phyloP scores from a whole-genome alignment of 129 eudicot species.

The Silybum marianum region DNA sequence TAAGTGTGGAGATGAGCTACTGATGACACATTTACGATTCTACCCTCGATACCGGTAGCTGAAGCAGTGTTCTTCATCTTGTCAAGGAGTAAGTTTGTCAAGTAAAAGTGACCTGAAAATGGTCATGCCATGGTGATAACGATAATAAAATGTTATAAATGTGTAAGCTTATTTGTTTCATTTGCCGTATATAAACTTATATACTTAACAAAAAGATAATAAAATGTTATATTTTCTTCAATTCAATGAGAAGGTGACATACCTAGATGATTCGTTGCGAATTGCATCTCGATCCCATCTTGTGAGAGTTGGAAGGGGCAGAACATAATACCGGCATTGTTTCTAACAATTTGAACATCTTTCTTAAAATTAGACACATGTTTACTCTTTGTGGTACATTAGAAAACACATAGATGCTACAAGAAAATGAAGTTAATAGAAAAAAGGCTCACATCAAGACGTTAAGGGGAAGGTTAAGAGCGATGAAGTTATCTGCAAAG shows the following conservation, averaged over 20 bases:
- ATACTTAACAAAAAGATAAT: background rate
- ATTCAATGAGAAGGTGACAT: background rate
- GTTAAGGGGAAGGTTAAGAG: constrained; percentile 84
- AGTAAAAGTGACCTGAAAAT: constrained; percentile 69
- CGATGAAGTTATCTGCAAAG: constrained; percentile 58
- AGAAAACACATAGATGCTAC: background rate
- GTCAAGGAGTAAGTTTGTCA: constrained; percentile 79
- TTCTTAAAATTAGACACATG: constrained; percentile 2
- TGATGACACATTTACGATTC: constrained; percentile 76
- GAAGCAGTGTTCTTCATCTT: constrained; percentile 73
- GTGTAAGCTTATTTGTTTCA: too few species aligned
- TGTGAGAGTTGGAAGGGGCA: constrained; percentile 82
- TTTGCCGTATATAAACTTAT: too few species aligned
- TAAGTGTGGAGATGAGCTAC: constrained; percentile 69
- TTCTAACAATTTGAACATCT: constrained; percentile 46
- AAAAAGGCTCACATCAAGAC: constrained; percentile 60
- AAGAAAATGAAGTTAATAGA: background rate
- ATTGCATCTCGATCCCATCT: constrained; percentile 87
- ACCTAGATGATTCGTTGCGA: constrained; percentile 91
- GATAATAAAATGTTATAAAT: background rate
- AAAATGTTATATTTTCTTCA: background rate
- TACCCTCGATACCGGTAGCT: constrained; percentile 60
- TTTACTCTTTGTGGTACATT: too few species aligned
- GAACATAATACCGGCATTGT: constrained; percentile 97
- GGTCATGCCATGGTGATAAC: constrained; percentile 8